A percentile compares a stretch with the other conserved stretches of the same genome.
phyloP scores from a whole-genome alignment of 805 yeast species.

The Ogataea thermomethanolica region DNA sequence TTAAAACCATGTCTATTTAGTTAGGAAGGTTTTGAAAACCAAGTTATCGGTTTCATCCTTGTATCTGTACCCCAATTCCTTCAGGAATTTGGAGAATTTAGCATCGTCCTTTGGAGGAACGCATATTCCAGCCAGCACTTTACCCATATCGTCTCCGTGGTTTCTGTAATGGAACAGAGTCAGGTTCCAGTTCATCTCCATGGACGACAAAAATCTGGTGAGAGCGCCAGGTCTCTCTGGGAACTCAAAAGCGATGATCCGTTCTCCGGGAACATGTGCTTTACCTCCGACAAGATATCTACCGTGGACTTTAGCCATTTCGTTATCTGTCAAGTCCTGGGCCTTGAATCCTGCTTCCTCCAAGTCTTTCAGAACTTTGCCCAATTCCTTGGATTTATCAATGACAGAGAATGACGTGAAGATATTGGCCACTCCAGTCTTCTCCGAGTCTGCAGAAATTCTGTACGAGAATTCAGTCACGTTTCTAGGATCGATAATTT shows the following conservation, averaged over 20 bases:
- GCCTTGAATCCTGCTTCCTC: constrained; percentile 66
- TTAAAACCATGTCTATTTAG: constrained; percentile 8
- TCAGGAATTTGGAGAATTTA: constrained; percentile 65
- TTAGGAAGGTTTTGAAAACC: constrained; percentile 78
- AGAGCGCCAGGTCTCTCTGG: constrained; percentile 98
- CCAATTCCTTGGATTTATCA: constrained; percentile 70
- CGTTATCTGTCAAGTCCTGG: constrained; percentile 84
- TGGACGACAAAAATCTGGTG: constrained; percentile 66
- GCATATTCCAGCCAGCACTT: constrained; percentile 83
- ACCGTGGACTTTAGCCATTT: constrained; percentile 94
- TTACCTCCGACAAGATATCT: constrained; percentile 95
- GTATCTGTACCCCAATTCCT: constrained; percentile 69
- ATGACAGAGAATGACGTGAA: constrained; percentile 85
- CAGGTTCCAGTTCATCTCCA: constrained; percentile 83
- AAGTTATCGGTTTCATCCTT: constrained; percentile 80
- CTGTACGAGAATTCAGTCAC: constrained; percentile 96
- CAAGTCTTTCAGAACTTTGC: constrained; percentile 57
- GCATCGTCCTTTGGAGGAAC: constrained; percentile 70
- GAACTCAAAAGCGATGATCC: constrained; percentile 81
- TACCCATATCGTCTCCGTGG: constrained; percentile 93
- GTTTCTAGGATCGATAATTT: constrained; percentile 76
- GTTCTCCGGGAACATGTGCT: constrained; percentile 68
- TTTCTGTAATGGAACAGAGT: constrained; percentile 95
- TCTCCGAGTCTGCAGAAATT: constrained; percentile 44
- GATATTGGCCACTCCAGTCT: constrained; percentile 59